Evolutionary conservation across 1,139 yeast genomes (phyloP).

Genomic region (Lodderomyces elongisporus): DNA sequence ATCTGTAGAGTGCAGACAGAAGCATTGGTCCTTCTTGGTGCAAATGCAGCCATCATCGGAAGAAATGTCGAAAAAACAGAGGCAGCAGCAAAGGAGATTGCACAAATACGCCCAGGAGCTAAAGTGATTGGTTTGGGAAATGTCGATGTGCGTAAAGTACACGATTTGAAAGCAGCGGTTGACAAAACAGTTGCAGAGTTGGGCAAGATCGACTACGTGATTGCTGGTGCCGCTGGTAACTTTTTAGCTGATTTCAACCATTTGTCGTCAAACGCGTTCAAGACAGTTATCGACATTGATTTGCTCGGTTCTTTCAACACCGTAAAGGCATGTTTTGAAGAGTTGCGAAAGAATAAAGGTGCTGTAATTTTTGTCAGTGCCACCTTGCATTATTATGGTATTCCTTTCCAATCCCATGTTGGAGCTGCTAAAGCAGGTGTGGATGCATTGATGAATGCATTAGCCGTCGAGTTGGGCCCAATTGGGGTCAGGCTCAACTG

Average conservation of each 20-base stretch:
- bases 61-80: slow-evolving; percentile 66
- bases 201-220: slow-evolving; percentile 77
- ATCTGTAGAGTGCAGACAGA: slow-evolving; percentile 89
- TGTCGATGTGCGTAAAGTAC: slow-evolving; percentile 73
- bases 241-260: slow-evolving; percentile 77
- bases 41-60: slow-evolving; percentile 83
- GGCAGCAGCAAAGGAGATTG: slow-evolving; percentile 64
- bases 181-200: slow-evolving; percentile 57
- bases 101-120: slow-evolving; percentile 53
- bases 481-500: slow-evolving; percentile 77
- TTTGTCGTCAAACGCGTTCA: slow-evolving; percentile 81
- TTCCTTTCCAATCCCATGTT: slow-evolving; percentile 84
- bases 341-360: slow-evolving; percentile 67
- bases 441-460: slow-evolving; percentile 78
- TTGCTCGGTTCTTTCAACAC: slow-evolving; percentile 86
- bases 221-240: slow-evolving; percentile 98
- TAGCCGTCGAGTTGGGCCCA: slow-evolving; percentile 92
- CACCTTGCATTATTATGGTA: slow-evolving; percentile 86
- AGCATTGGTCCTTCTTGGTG: slow-evolving; percentile 79
- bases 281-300: slow-evolving; percentile 82
- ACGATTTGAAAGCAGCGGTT: slow-evolving; percentile 58
- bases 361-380: slow-evolving; percentile 81
- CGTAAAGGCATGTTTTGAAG: slow-evolving; percentile 71
- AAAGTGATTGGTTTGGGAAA: slow-evolving; percentile 68
- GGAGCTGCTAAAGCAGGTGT: slow-evolving; percentile 96